Conservation (phyloP, 2,329 filamentous ascomycete species). For the Lasiodiplodia citricola region DNA sequence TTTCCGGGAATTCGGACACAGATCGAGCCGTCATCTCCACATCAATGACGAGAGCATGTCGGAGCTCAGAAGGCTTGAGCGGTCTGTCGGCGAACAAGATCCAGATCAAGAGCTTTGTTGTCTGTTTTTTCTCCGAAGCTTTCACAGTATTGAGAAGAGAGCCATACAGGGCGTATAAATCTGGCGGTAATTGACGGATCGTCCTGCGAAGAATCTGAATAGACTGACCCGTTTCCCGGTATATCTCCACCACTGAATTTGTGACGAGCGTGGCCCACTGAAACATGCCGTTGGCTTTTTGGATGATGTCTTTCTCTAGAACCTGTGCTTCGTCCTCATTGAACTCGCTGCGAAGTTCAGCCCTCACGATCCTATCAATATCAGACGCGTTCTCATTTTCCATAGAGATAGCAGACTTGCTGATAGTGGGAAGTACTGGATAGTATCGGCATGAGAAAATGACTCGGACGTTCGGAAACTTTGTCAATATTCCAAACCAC, state of each 20-base stretch:
- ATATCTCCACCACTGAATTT: neutral
- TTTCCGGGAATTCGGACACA: neutral
- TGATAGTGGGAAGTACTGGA: neutral
- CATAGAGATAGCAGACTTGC: neutral
- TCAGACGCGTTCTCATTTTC: neutral
- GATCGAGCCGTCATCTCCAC: neutral
- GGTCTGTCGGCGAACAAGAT: neutral
- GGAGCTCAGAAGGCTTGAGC: neutral
- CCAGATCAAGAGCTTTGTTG: neutral
- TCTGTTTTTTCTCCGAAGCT: neutral
- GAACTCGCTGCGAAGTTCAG: neutral
- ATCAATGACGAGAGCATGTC: neutral
- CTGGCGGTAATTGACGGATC: neutral
- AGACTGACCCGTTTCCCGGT: neutral
- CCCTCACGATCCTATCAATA: neutral
- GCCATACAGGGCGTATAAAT: neutral
- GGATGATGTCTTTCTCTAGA: neutral
- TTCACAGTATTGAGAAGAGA: neutral
- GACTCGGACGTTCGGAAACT: neutral
- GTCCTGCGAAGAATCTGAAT: neutral
- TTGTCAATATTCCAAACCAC: neutral
- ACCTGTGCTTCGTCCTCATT: neutral
- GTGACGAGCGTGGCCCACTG: neutral
- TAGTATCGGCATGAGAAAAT: neutral
- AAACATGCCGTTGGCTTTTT: neutral